Evolutionary conservation across 768 basidiomycete species (phyloP), one percentile per base, ranked within the genome.

Genomic region (Kwoniella europaea): DNA sequence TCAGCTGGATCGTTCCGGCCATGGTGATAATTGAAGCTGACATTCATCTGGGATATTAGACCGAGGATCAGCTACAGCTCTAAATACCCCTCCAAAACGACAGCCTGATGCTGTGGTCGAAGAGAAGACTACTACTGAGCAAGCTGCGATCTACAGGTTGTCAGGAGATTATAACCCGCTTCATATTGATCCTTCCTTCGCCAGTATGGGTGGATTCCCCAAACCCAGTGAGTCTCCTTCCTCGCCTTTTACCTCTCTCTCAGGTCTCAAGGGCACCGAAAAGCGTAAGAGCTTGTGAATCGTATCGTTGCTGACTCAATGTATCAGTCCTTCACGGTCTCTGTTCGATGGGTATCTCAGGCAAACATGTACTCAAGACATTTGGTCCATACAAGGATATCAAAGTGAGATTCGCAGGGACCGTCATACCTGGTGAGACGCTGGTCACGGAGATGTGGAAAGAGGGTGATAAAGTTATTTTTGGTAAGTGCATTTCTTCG

Each of bases 401-500:
- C 86, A 99, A 98, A 88, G 94, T 93, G 69, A 89, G 96, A 89
- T 96, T 98, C 83, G 89, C 91, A 0, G 94, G 93, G 3, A 89
- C 93, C 2, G 93, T 98, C 24, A 95, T 91, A 81, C 97, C 96
- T 2, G 96, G 95, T 0, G 94, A 98, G 84, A 98, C 96, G 1
- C 87, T 98, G 63, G 86, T 94, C 15, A 99, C 96, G 0, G 90
- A 93, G 82, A 98, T 98, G 96, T 99, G 97, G 97, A 97, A 94
- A 82, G 94, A 97, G 76, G 92, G 91, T 2, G 84, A 87, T 71
- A 97, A 90, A 84, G 90, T 98, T 65, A 89, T 98, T 61, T 99
- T 99, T 83, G 86, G 94, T 97, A 76, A 82, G 93, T 88, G 1
- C 5, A 43, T 12, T 61, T 42, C 18, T 43, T n/a, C 0, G 35